A percentile compares a stretch with the other conserved stretches of the same genome.
Evolutionary conservation across 495 filamentous ascomycete genomes (phyloP).

Genomic region (Neurospora sp.): DNA sequence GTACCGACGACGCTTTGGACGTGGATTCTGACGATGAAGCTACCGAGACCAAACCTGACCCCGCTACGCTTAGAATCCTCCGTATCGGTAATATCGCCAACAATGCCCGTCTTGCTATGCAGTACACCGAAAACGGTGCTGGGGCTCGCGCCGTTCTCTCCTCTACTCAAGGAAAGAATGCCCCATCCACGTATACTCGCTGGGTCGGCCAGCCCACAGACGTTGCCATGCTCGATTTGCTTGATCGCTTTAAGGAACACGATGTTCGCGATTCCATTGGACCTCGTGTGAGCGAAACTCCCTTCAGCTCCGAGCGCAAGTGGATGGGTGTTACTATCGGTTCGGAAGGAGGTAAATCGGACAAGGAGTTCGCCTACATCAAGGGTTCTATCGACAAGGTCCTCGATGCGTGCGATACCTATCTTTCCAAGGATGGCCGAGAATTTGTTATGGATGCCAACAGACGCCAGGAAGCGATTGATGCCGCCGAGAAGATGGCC

Average conservation of each 20-base stretch:
- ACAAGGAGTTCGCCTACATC: slow-evolving; percentile 73
- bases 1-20: slow-evolving; percentile 57
- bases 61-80: slow-evolving; percentile 66
- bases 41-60: slow-evolving; percentile 49
- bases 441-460: slow-evolving; percentile 79
- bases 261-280: slow-evolving; percentile 82
- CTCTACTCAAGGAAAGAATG: slow-evolving; percentile 54
- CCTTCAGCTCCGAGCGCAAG: slow-evolving; percentile 94
- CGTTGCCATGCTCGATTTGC: slow-evolving; percentile 84
- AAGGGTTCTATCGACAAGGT: slow-evolving; percentile 92
- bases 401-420: slow-evolving; percentile 78
- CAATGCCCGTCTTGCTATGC: slow-evolving; percentile 66
- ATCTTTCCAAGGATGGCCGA: slow-evolving; percentile 74
- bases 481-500: slow-evolving; percentile 86
- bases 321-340: slow-evolving; percentile 97
- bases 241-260: slow-evolving; percentile 81
- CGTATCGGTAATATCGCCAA: slow-evolving; percentile 94
- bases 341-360: slow-evolving; percentile 37
- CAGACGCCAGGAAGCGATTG: slow-evolving; percentile 59
- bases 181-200: slow-evolving; percentile 58
- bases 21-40: slow-evolving; percentile 60
- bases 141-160: slow-evolving; percentile 68
- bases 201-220: slow-evolving; percentile 98
- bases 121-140: slow-evolving; percentile 47
- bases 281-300: slow-evolving; percentile 67